A percentile compares a stretch with the other conserved stretches of the same genome.
phyloP scores from a whole-genome alignment of 225 moss, liverwort and hornwort genomes.

The Marchantia paleacea region DNA sequence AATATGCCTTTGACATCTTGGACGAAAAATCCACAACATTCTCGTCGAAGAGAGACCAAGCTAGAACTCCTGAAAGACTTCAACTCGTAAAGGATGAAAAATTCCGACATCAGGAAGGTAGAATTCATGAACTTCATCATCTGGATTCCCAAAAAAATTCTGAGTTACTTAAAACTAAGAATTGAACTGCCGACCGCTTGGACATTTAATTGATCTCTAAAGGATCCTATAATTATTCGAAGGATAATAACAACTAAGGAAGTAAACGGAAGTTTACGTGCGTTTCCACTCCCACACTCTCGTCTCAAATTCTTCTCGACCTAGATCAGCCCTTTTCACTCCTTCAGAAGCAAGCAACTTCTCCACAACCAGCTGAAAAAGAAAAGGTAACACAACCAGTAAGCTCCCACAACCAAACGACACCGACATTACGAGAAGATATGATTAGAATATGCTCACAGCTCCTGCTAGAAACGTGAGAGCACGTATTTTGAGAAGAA shows the following conservation, averaged over 20 bases:
- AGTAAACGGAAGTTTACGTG: slow-evolving; percentile 47
- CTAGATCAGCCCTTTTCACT: slow-evolving; percentile 68
- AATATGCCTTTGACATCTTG: too few relatives aligned
- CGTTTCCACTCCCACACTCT: slow-evolving; percentile 98
- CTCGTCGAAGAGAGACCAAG: too few relatives aligned
- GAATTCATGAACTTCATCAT: too few relatives aligned
- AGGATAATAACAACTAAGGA: neutral
- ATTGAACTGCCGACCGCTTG: too few relatives aligned
- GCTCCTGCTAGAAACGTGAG: neutral
- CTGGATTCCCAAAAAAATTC: too few relatives aligned
- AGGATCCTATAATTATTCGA: neutral
- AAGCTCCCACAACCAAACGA: neutral
- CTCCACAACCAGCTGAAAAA: slow-evolving; percentile 86
- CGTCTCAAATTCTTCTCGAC: slow-evolving; percentile 74
- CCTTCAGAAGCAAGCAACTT: slow-evolving; percentile 81
- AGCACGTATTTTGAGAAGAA: neutral
- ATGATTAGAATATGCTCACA: neutral
- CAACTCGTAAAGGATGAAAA: too few relatives aligned
- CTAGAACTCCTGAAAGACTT: too few relatives aligned
- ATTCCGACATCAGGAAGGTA: too few relatives aligned
- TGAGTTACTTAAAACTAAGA: neutral
- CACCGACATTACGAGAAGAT: neutral
- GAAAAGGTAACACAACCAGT: neutral
- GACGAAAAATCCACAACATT: too few relatives aligned
- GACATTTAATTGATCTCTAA: too few relatives aligned